Percentiles rank a stretch among this genome's conserved stretches.
These are phyloP conservation scores for Hemisphaericaspora xylofermentans DNA, from an alignment of 1,139 yeast species.

Conservation along the genomic window DNA sequence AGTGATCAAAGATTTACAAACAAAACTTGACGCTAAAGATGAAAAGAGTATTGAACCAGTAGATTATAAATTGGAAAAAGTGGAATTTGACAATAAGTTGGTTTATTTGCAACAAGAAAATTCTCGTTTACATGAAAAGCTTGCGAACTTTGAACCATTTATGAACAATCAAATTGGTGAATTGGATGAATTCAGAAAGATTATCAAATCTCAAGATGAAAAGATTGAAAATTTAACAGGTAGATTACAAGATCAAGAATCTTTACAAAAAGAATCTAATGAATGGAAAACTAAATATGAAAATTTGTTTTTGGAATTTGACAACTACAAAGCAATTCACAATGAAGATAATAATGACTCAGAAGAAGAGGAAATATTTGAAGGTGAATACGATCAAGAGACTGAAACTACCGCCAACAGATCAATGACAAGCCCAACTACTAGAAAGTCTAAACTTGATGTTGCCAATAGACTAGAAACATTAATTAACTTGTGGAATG, in stretches of 20 bases:
- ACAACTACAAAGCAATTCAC: conserved; percentile 39
- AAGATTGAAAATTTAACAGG: conserved; percentile 41
- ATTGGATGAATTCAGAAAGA: conserved; percentile 50
- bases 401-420: conserved; percentile 16
- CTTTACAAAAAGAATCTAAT: conserved; percentile 44
- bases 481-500: conserved; percentile 39
- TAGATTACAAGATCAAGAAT: conserved; percentile 46
- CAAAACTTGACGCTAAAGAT: conserved; percentile 27
- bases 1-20: conserved; percentile 36
- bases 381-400: conserved; percentile 13
- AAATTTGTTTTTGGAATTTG: conserved; percentile 44
- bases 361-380: conserved; percentile 26
- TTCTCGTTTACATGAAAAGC: conserved; percentile 35
- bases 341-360: conserved; percentile 34
- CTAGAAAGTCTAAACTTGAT: conserved; percentile 28
- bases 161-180: conserved; percentile 57
- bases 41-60: conserved; percentile 30
- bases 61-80: conserved; percentile 39
- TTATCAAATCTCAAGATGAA: conserved; percentile 55
- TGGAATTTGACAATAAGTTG: conserved; percentile 47
- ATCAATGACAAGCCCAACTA: conserved; percentile 29
- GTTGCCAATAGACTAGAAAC: conserved; percentile 41
- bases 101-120: conserved; percentile 51
- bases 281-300: conserved; percentile 50
- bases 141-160: conserved; percentile 51